Base-by-base conservation (phyloP, 1,284 basidiomycete species). In the Malassezia yamatoensis region DNA sequence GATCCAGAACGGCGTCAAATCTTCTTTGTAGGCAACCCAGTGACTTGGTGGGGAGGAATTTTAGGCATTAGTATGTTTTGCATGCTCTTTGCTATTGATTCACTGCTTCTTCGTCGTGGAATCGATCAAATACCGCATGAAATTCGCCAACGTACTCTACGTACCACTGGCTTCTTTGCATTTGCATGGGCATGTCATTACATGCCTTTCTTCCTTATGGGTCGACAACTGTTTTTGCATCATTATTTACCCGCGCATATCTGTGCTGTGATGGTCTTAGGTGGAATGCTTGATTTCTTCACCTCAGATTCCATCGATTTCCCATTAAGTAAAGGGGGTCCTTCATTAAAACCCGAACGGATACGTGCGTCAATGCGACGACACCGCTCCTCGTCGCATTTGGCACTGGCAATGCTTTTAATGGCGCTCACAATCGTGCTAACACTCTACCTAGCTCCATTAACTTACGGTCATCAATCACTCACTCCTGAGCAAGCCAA, bases 141-240 rank as follows among this genome's bases (percentile, higher is more conserved):
- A 55, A 83, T 90, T 32, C 87, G 90, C 50, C 89, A 90, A 29
- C 51, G 94, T 42, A 79, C 96, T 29, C 87, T 90, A 83, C 91
- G 96, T 76, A 90, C 90, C 51, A 83, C 87, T 20, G 90, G 93
- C 35, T 96, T 96, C 80, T 96, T 98, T 82, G 77, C 90, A 49
- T 78, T 90, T 37, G 83, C 93, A 10, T 99, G 94, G 94, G 85
- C 83, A 7, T 88, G 87, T 61, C 94, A 99, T 77, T 99, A 96
- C 78, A 79, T 88, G 71, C 94, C 94, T 11, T 99, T 98, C 82
- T 98, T 88, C 84, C 81, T 96, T 35, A 96, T 99, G 90, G 86
- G 82, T 70, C 87, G 94, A 51, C 94, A 99, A 74, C 81, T 93
- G 34, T 73, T 74, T 81, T 80, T 99, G 38, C 93, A 99, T 76